Evolutionary conservation across 176 grass and related monocot species (phyloP).

Genomic region (Triticum aestivum): DNA sequence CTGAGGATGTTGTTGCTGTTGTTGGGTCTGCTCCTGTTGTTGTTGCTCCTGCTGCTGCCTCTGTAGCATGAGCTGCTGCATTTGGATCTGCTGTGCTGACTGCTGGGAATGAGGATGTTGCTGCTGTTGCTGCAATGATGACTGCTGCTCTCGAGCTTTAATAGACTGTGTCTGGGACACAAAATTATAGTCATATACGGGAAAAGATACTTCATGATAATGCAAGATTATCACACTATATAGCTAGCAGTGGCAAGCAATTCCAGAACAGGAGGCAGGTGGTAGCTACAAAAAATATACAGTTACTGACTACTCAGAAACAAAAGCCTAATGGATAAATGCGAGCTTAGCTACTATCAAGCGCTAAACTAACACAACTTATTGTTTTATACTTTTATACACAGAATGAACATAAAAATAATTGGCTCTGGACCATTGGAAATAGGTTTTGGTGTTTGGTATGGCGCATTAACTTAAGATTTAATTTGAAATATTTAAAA

Average conservation of each 20-base stretch:
- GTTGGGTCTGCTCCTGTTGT: slow-evolving; percentile 37
- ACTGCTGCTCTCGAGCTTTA: slow-evolving; percentile 59
- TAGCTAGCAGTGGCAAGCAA: background rate
- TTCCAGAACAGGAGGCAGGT: background rate
- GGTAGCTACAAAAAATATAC: background rate
- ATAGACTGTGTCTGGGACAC: slow-evolving; percentile 39
- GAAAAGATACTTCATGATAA: background rate
- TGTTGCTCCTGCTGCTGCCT: slow-evolving; percentile 44
- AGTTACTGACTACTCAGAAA: background rate
- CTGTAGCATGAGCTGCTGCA: slow-evolving; percentile 52
- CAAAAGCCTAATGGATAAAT: background rate
- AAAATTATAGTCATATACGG: slow-evolving; percentile 10
- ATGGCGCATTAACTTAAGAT: background rate
- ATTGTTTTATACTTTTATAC: background rate
- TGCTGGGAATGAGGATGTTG: slow-evolving; percentile 36
- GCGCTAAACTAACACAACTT: background rate
- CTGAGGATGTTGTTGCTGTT: slow-evolving; percentile 19
- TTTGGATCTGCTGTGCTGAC: slow-evolving; percentile 44
- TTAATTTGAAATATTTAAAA: background rate
- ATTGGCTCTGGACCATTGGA: background rate
- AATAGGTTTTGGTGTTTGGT: background rate
- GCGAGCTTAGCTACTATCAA: background rate
- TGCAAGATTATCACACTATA: background rate
- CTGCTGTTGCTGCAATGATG: slow-evolving; percentile 33
- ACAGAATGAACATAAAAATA: background rate